Evolutionary conservation across 75 land plant species (phyloP).

Genomic region (Picea sitchensis): DNA sequence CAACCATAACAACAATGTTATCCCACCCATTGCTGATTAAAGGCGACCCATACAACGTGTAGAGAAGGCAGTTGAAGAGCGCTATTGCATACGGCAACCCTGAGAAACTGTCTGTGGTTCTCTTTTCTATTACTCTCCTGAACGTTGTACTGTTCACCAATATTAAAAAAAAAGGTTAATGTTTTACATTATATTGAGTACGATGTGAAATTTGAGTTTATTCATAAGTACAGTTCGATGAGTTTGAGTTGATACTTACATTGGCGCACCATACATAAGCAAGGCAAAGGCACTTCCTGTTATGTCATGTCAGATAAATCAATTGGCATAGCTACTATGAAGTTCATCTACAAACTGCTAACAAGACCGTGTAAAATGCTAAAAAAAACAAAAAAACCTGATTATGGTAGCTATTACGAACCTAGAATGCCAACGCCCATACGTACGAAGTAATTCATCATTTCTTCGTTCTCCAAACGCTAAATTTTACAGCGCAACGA

Average conservation of each 20-base stretch:
- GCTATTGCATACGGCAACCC: constrained; percentile 70
- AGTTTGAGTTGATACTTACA: constrained; percentile 14
- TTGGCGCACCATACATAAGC: constrained; percentile 48
- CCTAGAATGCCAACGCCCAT: constrained; percentile 4
- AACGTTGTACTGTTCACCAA: constrained; percentile 46
- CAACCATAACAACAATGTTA: not conserved
- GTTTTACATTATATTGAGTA: no score
- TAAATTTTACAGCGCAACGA: no score
- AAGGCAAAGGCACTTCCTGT: constrained; percentile 56
- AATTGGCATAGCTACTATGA: not conserved
- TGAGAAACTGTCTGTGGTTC: constrained; percentile 60
- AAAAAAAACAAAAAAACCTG: not conserved
- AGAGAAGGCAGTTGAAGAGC: constrained; percentile 67
- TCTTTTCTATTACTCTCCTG: constrained; percentile 51
- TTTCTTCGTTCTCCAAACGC: not conserved
- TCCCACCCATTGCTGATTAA: not conserved
- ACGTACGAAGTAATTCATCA: not conserved
- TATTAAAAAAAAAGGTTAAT: no score
- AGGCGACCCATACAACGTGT: constrained; percentile 26
- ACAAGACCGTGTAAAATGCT: no score
- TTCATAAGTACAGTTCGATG: no score
- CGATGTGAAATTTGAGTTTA: no score
- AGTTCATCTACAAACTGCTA: not conserved
- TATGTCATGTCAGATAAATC: no score
- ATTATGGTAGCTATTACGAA: not conserved